Conservation (phyloP, 768 basidiomycete genomes). For the Leccinellum rugosiceps region DNA sequence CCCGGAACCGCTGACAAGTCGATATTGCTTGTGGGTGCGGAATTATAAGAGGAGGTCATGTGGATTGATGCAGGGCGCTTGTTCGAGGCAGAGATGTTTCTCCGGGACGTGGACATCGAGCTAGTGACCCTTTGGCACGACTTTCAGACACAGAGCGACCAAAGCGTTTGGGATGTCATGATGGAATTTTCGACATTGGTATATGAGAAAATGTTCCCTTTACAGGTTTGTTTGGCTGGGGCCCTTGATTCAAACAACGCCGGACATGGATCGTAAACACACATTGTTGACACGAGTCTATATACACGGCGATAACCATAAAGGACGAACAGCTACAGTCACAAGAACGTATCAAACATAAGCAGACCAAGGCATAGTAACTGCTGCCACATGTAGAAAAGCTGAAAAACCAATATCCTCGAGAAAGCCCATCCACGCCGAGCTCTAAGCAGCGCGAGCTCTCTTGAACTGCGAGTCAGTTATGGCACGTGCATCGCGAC, state of each 20-base stretch:
- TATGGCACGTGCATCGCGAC: slow-evolving; percentile 11
- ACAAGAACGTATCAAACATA: background rate
- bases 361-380: slow-evolving; percentile 4
- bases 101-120: slow-evolving; percentile 30
- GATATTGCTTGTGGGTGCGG: slow-evolving; percentile 2
- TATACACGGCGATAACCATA: background rate
- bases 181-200: background rate
- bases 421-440: background rate
- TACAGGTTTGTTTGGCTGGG: slow-evolving; percentile 14
- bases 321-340: background rate
- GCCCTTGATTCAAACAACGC: slow-evolving; percentile 16
- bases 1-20: slow-evolving; percentile 17
- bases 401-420: background rate
- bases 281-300: background rate
- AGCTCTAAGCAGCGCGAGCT: slow-evolving; percentile 6
- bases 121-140: background rate
- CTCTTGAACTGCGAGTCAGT: slow-evolving; percentile 3
- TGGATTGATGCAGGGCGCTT: slow-evolving; percentile 19
- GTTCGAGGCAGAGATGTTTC: slow-evolving; percentile 10
- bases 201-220: slow-evolving; percentile 18
- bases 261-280: background rate
- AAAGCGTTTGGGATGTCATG: background rate
- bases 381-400: background rate
- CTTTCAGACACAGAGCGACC: background rate
- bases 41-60: slow-evolving; percentile 5